Conservation (phyloP, 352 stramenopile genomes). For the Peronospora belbahrii region DNA sequence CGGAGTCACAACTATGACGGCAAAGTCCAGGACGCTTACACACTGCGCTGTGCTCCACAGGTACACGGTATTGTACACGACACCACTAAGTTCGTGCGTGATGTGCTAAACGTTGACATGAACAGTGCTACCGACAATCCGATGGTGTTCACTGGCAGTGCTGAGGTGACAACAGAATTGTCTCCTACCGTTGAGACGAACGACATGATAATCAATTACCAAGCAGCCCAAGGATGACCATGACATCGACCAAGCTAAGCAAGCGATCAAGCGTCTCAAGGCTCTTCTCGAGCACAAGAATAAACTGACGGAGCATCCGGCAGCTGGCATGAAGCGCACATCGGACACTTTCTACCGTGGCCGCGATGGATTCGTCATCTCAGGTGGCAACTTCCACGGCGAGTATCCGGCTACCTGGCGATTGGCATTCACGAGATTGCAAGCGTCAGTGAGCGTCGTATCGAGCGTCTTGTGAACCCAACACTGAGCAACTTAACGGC, state of each 20-base stretch:
- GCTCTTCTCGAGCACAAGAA: constrained; percentile 44
- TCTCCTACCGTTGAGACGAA: constrained; percentile 24
- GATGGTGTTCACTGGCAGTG: constrained; percentile 78
- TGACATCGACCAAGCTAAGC: constrained; percentile 64
- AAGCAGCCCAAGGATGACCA: constrained; percentile 14
- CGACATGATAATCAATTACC: constrained; percentile 1
- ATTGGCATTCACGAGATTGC: constrained; percentile 84
- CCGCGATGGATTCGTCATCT: constrained; percentile 80
- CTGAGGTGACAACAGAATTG: constrained; percentile 59
- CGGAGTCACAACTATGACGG: constrained; percentile 83
- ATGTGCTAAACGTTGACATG: constrained; percentile 84
- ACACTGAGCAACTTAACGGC: constrained; percentile 78
- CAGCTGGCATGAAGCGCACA: constrained; percentile 64
- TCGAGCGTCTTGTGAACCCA: constrained; percentile 85
- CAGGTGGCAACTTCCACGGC: constrained; percentile 86
- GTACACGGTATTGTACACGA: constrained; percentile 87
- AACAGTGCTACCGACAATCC: constrained; percentile 88
- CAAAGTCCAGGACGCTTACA: constrained; percentile 88
- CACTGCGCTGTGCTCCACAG: constrained; percentile 81
- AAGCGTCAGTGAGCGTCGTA: constrained; percentile 78
- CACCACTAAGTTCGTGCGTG: constrained; percentile 81
- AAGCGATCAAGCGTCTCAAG: constrained; percentile 71
- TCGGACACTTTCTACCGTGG: constrained; percentile 78
- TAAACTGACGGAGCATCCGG: constrained; percentile 28
- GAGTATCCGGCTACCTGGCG: constrained; percentile 88